A percentile compares a stretch with the other conserved stretches of the same genome.
phyloP scores from a whole-genome alignment of 352 stramenopile species.

The Globisporangium cylindrosporum region DNA sequence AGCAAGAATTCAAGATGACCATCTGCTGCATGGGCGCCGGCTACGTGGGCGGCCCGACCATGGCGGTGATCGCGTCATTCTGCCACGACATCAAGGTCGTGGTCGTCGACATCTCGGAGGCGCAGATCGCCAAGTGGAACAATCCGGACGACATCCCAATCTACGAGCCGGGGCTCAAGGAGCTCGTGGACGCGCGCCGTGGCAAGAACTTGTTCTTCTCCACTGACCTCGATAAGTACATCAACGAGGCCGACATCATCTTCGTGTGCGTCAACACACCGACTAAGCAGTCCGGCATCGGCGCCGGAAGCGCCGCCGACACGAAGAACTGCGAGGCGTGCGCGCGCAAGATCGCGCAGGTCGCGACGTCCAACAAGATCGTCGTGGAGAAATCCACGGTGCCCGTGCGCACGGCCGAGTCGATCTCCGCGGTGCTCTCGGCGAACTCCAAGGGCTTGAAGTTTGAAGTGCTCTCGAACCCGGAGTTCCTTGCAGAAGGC shows the following conservation, averaged over 20 bases:
- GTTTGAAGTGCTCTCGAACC: slow-evolving; percentile 98
- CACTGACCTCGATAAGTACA: slow-evolving; percentile 96
- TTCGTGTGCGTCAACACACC: slow-evolving; percentile 99
- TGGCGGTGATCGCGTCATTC: slow-evolving; percentile 98
- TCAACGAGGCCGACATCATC: slow-evolving; percentile 97
- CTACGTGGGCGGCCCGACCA: slow-evolving; percentile 99
- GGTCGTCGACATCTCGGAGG: slow-evolving; percentile 95
- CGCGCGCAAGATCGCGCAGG: slow-evolving; percentile 96
- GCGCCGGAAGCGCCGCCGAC: slow-evolving; percentile 96
- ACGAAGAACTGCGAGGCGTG: slow-evolving; percentile 99
- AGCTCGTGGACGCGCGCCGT: slow-evolving; percentile 92
- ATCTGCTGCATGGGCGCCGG: slow-evolving; percentile 97
- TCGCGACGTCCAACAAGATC: slow-evolving; percentile 95
- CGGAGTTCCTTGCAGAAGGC: slow-evolving; percentile 99
- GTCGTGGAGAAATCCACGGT: slow-evolving; percentile 99
- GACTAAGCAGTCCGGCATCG: slow-evolving; percentile 97
- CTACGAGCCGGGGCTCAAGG: slow-evolving; percentile 97
- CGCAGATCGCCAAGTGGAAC: slow-evolving; percentile 99
- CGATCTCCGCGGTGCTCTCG: slow-evolving; percentile 94
- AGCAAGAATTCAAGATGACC: slow-evolving; percentile 71
- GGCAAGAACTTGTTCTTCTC: slow-evolving; percentile 99
- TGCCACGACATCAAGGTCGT: slow-evolving; percentile 98
- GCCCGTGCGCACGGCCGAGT: slow-evolving; percentile 97
- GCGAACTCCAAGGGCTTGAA: slow-evolving; percentile 93
- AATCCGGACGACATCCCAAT: slow-evolving; percentile 93